phyloP scores from a whole-genome alignment of 108 stramenopile species.

The Cyclotella sp. region DNA sequence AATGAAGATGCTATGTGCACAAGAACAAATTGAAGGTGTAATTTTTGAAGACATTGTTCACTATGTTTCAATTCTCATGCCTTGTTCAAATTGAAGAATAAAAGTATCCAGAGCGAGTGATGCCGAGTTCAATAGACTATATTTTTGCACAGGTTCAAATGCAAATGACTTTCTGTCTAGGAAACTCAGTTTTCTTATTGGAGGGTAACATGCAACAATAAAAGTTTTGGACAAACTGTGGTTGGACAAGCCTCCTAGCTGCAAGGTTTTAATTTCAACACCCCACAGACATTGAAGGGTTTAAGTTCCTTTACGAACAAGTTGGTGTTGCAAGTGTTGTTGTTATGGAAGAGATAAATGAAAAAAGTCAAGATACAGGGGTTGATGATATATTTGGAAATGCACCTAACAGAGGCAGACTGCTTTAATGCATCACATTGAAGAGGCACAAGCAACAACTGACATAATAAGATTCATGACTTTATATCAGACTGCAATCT shows the following conservation, averaged over 20 bases:
- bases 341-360: slow-evolving; percentile 17
- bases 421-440: slow-evolving; percentile 72
- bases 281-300: slow-evolving; percentile 16
- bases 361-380: slow-evolving; percentile 17
- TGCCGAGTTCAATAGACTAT: slow-evolving; percentile 83
- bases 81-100: slow-evolving; percentile 58
- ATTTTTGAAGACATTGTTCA: slow-evolving; percentile 24
- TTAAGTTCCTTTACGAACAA: slow-evolving; percentile 17
- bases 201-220: slow-evolving; percentile 16
- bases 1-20: slow-evolving; percentile 75
- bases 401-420: slow-evolving; percentile 43
- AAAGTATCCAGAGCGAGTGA: slow-evolving; percentile 69
- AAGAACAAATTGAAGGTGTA: slow-evolving; percentile 79
- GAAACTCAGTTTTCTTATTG: slow-evolving; percentile 67
- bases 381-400: slow-evolving; percentile 43
- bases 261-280: slow-evolving; percentile 8
- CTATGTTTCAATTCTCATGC: slow-evolving; percentile 70
- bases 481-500: background rate
- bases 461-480: background rate
- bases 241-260: slow-evolving; percentile 3
- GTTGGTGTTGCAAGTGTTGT: slow-evolving; percentile 4
- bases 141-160: slow-evolving; percentile 80
- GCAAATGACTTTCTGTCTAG: slow-evolving; percentile 81
- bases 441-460: slow-evolving; percentile 53
- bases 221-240: slow-evolving; percentile 3